Percentiles rank a stretch among this genome's conserved stretches.
These are phyloP conservation scores for Canavalia ensiformis DNA, from an alignment of 306 rosid genomes.

Conservation along the genomic window DNA sequence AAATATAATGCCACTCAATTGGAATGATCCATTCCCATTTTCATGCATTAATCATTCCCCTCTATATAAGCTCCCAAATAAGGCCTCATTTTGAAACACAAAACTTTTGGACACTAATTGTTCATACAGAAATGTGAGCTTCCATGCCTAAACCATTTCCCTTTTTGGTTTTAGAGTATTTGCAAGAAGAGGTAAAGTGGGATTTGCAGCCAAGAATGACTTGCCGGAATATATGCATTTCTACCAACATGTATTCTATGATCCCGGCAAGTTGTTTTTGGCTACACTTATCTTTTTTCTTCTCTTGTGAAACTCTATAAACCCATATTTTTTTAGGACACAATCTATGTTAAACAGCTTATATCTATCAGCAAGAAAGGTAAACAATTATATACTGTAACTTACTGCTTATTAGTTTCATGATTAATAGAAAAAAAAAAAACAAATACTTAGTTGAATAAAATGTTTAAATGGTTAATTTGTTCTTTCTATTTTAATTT, in stretches of 20 bases:
- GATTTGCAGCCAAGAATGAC: slow-evolving; percentile 67
- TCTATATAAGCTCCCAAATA: slow-evolving; percentile 44
- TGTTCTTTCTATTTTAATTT: too few relatives aligned
- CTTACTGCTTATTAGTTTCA: neutral
- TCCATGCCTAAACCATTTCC: neutral
- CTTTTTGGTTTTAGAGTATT: slow-evolving; percentile 39
- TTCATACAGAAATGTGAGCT: neutral
- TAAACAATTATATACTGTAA: neutral
- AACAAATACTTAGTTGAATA: too few relatives aligned
- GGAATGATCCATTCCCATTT: slow-evolving; percentile 11
- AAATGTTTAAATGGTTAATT: too few relatives aligned
- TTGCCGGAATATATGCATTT: slow-evolving; percentile 46
- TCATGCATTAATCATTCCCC: neutral
- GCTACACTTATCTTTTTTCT: slow-evolving; percentile 52
- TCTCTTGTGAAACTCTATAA: slow-evolving; percentile 44
- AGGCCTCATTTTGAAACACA: slow-evolving; percentile 22
- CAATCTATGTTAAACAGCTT: neutral
- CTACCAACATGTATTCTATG: too few relatives aligned
- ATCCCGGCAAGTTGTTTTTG: slow-evolving; percentile 53
- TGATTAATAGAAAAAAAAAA: neutral
- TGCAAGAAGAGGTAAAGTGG: slow-evolving; percentile 46
- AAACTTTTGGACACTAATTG: neutral
- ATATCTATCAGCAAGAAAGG: neutral
- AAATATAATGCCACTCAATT: slow-evolving; percentile 11
- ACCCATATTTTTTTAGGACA: neutral